Base-by-base conservation (phyloP, 163 green algal genomes). In the Scenedesmus sp. region DNA sequence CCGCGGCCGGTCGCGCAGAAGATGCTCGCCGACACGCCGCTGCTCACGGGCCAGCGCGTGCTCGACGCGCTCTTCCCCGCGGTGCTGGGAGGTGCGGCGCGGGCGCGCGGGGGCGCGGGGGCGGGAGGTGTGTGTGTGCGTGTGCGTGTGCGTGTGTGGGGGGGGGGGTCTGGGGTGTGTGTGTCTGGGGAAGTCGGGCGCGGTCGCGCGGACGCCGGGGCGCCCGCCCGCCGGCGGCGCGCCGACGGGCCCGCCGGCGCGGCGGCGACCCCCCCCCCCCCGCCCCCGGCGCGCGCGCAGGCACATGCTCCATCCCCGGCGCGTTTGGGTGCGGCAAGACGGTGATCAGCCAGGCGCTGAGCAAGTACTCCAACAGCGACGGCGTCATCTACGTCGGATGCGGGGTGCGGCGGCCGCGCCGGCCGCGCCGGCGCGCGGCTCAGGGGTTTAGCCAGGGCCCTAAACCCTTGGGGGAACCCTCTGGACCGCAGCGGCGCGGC, bases 261-360 rank as follows among this genome's bases (percentile, higher is more conserved):
- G n/a, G n/a, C n/a, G n/a, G n/a, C n/a, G n/a, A n/a, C n/a, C n/a
- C n/a, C n/a, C n/a, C n/a, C n/a, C n/a, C n/a, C n/a, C n/a, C n/a
- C n/a, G n/a, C n/a, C n/a, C n/a, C n/a, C n/a, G n/a, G n/a, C n/a
- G n/a, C n/a, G n/a, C n/a, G n/a, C n/a, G n/a, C 81, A 93, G 89
- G 96, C 29, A 99, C 96, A 17, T 99, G 96, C 85, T 91, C 95
- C 75, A 99, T 99, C 69, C 96, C 96, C 14, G 96, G 96, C 47
- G 96, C 96, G 9, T 99, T 99, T 80, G 96, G 96, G 14, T 99
- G 96, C 85, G 96, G 96, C 71, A 99, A 99, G 89, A 99, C 96
- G 17, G 96, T 99, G 63, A 99, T 99, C 82, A 96, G 79, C 28
- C 89, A 97, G 87, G 96, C 96, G n/a, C 89, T 99, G 63, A 98